phyloP scores from a whole-genome alignment of 305 asterid genomes.

The Fraxinus xanthoxyloides region DNA sequence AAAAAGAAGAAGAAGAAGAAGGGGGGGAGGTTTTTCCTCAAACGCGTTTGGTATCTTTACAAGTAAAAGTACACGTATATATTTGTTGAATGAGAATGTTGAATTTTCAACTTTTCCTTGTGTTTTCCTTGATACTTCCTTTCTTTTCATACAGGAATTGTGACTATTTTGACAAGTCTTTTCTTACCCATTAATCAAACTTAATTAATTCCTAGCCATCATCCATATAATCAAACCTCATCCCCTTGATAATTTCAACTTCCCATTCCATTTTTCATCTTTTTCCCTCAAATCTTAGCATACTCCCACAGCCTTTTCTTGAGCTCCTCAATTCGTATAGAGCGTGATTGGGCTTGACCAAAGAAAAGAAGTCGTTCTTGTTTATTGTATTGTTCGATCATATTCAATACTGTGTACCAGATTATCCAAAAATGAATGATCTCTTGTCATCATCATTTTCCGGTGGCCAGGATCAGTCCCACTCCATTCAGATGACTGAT shows the following conservation, averaged over 20 bases:
- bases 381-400: not conserved
- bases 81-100: not conserved
- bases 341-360: not conserved
- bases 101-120: not conserved
- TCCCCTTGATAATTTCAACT: not conserved
- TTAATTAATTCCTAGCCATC: not conserved
- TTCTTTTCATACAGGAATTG: not conserved
- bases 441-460: not conserved
- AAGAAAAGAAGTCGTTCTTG: not conserved
- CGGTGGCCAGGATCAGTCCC: not conserved
- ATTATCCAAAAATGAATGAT: not conserved
- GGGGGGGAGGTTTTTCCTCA: not conserved
- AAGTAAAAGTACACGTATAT: not conserved
- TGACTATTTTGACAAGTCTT: constrained; percentile 16
- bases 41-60: constrained; percentile 6
- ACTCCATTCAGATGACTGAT: not conserved
- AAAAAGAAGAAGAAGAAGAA: too few relatives aligned
- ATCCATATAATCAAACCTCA: not conserved
- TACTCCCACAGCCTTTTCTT: not conserved
- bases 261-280: not conserved
- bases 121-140: constrained; percentile 23
- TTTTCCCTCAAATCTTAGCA: not conserved
- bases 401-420: not conserved
- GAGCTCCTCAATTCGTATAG: not conserved
- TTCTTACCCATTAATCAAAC: not conserved